Percentiles rank a stretch among this genome's conserved stretches.
phyloP scores from a whole-genome alignment of 2,329 filamentous ascomycete genomes.

The Lasiodiplodia sp. region DNA sequence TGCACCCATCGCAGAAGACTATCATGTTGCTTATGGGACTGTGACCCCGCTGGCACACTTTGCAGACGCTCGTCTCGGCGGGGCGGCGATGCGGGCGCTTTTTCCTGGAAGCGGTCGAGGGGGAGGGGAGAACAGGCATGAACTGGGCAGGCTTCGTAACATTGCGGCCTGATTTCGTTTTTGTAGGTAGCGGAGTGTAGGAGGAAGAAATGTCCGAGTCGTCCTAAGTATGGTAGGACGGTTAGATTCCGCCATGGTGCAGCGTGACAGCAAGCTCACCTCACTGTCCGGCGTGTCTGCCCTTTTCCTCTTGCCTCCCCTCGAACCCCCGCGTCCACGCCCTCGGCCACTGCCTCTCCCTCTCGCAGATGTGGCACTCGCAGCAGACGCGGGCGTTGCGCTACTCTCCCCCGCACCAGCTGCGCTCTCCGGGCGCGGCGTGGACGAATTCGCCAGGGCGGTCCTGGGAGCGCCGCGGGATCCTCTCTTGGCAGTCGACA shows the following conservation, averaged over 20 bases:
- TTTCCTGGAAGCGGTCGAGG: slow-evolving; percentile 57
- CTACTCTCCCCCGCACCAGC: slow-evolving; percentile 34
- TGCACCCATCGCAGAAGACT: slow-evolving; percentile 85
- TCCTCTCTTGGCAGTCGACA: slow-evolving; percentile 40
- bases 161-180: slow-evolving; percentile 78
- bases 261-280: slow-evolving; percentile 36
- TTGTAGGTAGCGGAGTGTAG: slow-evolving; percentile 66
- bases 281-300: slow-evolving; percentile 47
- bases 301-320: slow-evolving; percentile 49
- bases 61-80: slow-evolving; percentile 65
- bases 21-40: slow-evolving; percentile 79
- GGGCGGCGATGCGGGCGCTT: slow-evolving; percentile 43
- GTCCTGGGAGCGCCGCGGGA: slow-evolving; percentile 37
- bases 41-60: slow-evolving; percentile 74
- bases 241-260: slow-evolving; percentile 18
- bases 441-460: slow-evolving; percentile 37
- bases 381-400: slow-evolving; percentile 33
- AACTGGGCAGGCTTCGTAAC: slow-evolving; percentile 71
- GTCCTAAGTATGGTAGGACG: slow-evolving; percentile 32
- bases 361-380: slow-evolving; percentile 38
- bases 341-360: slow-evolving; percentile 49
- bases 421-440: slow-evolving; percentile 44
- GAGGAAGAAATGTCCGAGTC: slow-evolving; percentile 52
- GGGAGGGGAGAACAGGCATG: slow-evolving; percentile 62
- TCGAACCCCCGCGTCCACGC: slow-evolving; percentile 45